Conservation (phyloP, 768 basidiomycete genomes). For the Jaapia argillacea region DNA sequence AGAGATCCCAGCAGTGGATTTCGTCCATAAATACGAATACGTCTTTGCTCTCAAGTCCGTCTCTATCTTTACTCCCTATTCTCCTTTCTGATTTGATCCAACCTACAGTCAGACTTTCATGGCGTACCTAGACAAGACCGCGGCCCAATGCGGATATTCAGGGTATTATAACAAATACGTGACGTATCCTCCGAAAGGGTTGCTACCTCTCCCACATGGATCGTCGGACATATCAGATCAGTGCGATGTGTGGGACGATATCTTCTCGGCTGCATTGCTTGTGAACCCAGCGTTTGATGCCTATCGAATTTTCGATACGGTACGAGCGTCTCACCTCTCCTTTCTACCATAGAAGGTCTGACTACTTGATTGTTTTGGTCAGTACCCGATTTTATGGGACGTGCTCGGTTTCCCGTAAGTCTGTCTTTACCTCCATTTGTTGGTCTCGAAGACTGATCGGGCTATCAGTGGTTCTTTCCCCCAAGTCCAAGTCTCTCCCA, state of each 20-base stretch:
- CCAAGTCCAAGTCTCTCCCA: conserved; percentile 41
- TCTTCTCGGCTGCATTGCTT: conserved; percentile 48
- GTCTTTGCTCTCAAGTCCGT: conserved; percentile 68
- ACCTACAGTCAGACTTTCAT: conserved; percentile 57
- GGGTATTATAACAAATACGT: conserved; percentile 53
- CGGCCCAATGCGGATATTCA: conserved; percentile 49
- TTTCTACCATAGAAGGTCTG: neutral
- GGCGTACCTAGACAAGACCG: conserved; percentile 40
- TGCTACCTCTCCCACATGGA: conserved; percentile 58
- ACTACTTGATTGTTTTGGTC: neutral
- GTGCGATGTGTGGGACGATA: conserved; percentile 61
- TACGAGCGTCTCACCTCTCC: conserved; percentile 11
- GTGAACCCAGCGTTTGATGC: conserved; percentile 73
- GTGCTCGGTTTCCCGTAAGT: conserved; percentile 74
- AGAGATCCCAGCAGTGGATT: conserved; percentile 63
- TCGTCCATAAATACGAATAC: conserved; percentile 62
- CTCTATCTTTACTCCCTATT: neutral
- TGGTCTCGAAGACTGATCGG: conserved; percentile 38
- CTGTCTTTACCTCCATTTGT: neutral
- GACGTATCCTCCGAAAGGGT: conserved; percentile 58
- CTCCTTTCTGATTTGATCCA: neutral
- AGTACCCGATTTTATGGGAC: conserved; percentile 65
- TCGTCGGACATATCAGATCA: conserved; percentile 33
- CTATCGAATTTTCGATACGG: conserved; percentile 69
- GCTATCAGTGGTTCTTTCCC: conserved; percentile 14